Evolutionary conservation across 768 basidiomycete species (phyloP).

Genomic region (Lactarius pseudohatsudake): DNA sequence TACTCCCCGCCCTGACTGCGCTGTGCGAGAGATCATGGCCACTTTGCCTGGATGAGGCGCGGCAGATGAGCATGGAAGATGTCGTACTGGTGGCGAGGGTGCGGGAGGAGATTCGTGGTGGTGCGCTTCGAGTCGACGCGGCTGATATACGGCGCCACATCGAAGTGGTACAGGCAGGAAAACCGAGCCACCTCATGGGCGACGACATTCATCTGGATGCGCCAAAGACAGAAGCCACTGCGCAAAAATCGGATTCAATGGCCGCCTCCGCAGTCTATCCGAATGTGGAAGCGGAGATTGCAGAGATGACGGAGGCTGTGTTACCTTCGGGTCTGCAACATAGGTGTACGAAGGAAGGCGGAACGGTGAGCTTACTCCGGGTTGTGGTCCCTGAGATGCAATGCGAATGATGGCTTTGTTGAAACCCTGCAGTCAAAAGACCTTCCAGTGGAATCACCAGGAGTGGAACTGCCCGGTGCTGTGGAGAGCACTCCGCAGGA

Average conservation of each 20-base stretch:
- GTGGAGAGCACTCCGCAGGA: background rate
- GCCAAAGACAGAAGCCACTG: background rate
- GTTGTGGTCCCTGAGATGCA: background rate
- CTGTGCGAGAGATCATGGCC: slow-evolving; percentile 6
- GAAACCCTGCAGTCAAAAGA: no score
- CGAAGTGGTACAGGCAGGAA: background rate
- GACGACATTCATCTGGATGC: background rate
- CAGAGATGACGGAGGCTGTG: background rate
- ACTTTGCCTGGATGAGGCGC: slow-evolving; percentile 7
- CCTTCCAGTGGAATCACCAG: no score
- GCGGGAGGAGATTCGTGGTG: slow-evolving; percentile 9
- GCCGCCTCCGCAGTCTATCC: background rate
- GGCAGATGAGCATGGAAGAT: slow-evolving; percentile 5
- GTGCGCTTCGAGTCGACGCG: background rate
- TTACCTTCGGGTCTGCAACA: background rate
- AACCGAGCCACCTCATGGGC: background rate
- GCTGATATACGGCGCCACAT: background rate
- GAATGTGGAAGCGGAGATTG: background rate
- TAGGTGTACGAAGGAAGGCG: background rate
- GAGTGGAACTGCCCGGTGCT: no score
- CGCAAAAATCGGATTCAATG: background rate
- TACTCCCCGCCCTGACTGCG: background rate
- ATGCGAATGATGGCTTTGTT: background rate
- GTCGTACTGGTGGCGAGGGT: background rate
- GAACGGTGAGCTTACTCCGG: background rate